These are phyloP conservation scores for Schizonepeta tenuifolia DNA, from an alignment of 257 asterid genomes.

Conservation along the genomic window DNA sequence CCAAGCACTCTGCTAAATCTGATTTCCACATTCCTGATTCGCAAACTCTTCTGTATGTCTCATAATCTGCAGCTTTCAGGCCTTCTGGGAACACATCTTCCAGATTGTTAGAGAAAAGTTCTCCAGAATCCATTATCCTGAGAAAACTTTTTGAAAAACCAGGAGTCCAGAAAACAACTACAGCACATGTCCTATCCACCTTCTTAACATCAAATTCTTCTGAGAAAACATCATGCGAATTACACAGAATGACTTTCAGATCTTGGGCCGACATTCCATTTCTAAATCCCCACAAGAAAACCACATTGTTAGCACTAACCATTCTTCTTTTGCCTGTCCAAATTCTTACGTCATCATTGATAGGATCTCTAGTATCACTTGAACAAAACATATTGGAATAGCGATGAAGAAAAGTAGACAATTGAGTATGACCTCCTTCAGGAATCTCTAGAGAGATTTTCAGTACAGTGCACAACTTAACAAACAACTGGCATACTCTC, in stretches of 20 bases:
- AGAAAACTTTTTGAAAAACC: constrained; percentile 56
- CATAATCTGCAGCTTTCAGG: constrained; percentile 65
- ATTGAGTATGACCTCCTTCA: constrained; percentile 38
- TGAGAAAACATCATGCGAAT: constrained; percentile 55
- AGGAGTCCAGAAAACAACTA: constrained; percentile 63
- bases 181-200: constrained; percentile 79
- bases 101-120: constrained; percentile 37
- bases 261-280: constrained; percentile 60
- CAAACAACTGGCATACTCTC: constrained; percentile 68
- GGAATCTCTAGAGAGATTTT: constrained; percentile 49
- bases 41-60: constrained; percentile 59
- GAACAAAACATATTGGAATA: constrained; percentile 49
- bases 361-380: constrained; percentile 41
- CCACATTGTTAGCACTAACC: constrained; percentile 53
- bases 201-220: constrained; percentile 67
- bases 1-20: constrained; percentile 71
- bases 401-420: constrained; percentile 44
- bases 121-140: constrained; percentile 58
- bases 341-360: constrained; percentile 50
- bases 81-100: constrained; percentile 61
- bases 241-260: constrained; percentile 58
- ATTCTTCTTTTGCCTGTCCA: constrained; percentile 47
- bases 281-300: constrained; percentile 82
- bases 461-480: constrained; percentile 58
- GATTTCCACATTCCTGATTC: constrained; percentile 55